Conservation (phyloP, 257 asterid species). For the Ligustrum vulgare region DNA sequence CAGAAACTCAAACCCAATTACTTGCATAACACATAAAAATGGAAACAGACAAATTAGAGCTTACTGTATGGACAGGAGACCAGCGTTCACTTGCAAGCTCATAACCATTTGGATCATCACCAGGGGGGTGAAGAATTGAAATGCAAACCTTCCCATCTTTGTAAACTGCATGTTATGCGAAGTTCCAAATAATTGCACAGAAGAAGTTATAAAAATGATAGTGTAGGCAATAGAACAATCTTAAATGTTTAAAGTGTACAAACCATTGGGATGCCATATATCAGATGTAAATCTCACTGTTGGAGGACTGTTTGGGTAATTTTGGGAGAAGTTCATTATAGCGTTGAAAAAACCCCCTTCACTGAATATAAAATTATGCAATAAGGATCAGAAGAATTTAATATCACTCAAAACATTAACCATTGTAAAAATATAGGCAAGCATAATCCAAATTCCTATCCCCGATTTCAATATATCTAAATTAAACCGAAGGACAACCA, state of each 20-base stretch:
- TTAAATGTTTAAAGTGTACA: not conserved
- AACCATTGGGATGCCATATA: constrained; percentile 29
- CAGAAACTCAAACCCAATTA: not conserved
- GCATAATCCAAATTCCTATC: not conserved
- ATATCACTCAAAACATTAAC: not conserved
- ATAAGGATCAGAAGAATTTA: not conserved
- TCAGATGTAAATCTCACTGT: constrained; percentile 24
- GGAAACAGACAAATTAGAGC: not conserved
- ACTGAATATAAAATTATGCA: constrained; percentile 2
- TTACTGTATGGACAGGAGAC: constrained; percentile 99
- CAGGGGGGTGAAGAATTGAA: constrained; percentile 96
- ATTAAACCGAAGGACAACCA: not conserved
- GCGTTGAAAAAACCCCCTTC: constrained; percentile 25
- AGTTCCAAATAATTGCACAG: constrained; percentile 20
- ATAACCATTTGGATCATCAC: constrained; percentile 97
- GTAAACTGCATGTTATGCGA: constrained; percentile 57
- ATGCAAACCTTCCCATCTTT: constrained; percentile 96
- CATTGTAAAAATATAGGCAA: not conserved
- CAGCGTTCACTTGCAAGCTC: constrained; percentile 99
- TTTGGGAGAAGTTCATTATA: constrained; percentile 23
- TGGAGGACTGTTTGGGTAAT: constrained; percentile 27
- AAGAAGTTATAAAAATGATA: constrained; percentile 8
- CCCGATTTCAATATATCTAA: no score
- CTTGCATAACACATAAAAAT: not conserved
- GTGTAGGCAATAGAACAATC: not conserved